Evolutionary conservation across 768 basidiomycete genomes (phyloP).

Genomic region (Gymnopilus junonius): DNA sequence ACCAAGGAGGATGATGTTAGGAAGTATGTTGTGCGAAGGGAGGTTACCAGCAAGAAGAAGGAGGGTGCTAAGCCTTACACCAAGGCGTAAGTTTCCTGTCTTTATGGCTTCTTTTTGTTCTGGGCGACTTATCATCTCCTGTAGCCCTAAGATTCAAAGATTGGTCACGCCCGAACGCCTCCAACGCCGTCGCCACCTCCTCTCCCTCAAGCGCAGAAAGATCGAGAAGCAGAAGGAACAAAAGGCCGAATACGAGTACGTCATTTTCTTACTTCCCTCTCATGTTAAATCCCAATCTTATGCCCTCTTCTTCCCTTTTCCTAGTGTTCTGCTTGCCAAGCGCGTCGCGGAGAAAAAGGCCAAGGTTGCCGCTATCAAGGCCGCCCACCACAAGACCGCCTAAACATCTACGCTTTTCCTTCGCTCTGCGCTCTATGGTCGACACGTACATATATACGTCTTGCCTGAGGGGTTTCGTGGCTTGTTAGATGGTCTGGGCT

Average conservation of each 20-base stretch:
- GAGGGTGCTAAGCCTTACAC: slow-evolving; percentile 89
- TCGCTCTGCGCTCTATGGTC: not conserved
- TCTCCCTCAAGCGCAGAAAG: slow-evolving; percentile 84
- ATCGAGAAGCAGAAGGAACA: slow-evolving; percentile 94
- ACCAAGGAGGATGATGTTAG: slow-evolving; percentile 98
- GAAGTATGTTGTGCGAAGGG: slow-evolving; percentile 94
- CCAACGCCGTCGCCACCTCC: slow-evolving; percentile 94
- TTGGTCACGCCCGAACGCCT: slow-evolving; percentile 94
- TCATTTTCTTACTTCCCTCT: slow-evolving; percentile 9
- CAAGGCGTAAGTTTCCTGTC: slow-evolving; percentile 77
- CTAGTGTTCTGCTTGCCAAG: slow-evolving; percentile 77
- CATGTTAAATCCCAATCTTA: not conserved
- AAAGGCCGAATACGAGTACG: slow-evolving; percentile 91
- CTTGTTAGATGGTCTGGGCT: slow-evolving; percentile 10
- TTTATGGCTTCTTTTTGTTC: not conserved
- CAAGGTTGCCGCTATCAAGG: slow-evolving; percentile 87
- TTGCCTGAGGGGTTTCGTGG: slow-evolving; percentile 4
- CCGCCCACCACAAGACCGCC: slow-evolving; percentile 59
- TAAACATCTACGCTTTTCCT: slow-evolving; percentile 11
- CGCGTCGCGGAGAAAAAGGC: slow-evolving; percentile 93
- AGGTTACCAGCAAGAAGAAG: slow-evolving; percentile 91
- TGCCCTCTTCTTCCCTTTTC: not conserved
- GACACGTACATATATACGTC: slow-evolving; percentile 1
- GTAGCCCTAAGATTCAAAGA: slow-evolving; percentile 94
- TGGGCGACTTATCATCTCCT: not conserved